Evolutionary conservation across 2,329 filamentous ascomycete genomes (phyloP).

Genomic region (Drechmeria coniospora): DNA sequence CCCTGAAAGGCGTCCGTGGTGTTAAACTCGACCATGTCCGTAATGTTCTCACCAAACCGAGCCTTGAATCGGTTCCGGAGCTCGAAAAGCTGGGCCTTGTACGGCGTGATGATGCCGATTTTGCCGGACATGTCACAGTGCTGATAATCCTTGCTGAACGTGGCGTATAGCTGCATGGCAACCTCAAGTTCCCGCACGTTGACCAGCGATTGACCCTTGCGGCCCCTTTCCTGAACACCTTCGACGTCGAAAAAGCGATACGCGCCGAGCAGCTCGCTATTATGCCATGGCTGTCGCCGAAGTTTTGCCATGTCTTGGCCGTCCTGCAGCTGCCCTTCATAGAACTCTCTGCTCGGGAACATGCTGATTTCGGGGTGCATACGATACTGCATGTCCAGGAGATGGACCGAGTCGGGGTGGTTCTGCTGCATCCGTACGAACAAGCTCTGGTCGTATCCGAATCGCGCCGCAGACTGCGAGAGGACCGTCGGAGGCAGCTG

Average conservation of each 20-base stretch:
- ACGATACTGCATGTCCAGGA: conserved; percentile 95
- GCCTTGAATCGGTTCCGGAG: conserved; percentile 60
- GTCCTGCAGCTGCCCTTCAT: conserved; percentile 74
- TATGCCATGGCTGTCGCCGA: conserved; percentile 73
- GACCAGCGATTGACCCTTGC: conserved; percentile 74
- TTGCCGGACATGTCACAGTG: conserved; percentile 61
- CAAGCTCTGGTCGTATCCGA: conserved; percentile 93
- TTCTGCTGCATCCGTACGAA: conserved; percentile 98
- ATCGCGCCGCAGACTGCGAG: conserved; percentile 79
- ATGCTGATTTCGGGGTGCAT: conserved; percentile 96
- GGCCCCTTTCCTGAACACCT: conserved; percentile 69
- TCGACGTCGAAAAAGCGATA: conserved; percentile 97
- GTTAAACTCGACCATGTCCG: conserved; percentile 83
- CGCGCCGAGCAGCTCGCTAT: conserved; percentile 64
- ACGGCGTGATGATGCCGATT: conserved; percentile 94
- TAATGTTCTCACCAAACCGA: conserved; percentile 59
- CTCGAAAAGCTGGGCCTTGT: conserved; percentile 81
- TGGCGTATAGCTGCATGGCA: conserved; percentile 70
- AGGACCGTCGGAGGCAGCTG: conserved; percentile 92
- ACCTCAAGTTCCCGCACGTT: conserved; percentile 79
- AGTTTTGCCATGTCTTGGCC: conserved; percentile 68
- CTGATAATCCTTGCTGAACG: conserved; percentile 58
- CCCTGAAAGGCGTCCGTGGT: conserved; percentile 98
- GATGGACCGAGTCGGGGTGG: conserved; percentile 71
- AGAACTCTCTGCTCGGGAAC: conserved; percentile 86